phyloP scores from a whole-genome alignment of 768 basidiomycete species.

The Epithele typhae region DNA sequence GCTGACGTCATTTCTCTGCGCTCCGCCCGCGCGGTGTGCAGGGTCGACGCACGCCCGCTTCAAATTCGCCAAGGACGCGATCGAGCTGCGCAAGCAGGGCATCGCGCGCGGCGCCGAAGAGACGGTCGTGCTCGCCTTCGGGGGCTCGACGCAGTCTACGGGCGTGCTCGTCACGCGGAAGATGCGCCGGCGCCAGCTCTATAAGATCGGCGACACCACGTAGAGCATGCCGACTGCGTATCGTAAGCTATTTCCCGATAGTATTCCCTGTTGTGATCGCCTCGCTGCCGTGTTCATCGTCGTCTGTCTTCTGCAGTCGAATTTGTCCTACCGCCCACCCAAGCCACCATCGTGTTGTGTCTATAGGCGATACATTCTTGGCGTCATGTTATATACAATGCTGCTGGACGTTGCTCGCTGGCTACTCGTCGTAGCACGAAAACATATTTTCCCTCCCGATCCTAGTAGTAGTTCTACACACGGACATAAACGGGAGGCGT shows the following conservation, averaged over 20 bases:
- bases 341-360: slow-evolving; percentile 11
- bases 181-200: slow-evolving; percentile 50
- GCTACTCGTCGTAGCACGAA: too few species aligned
- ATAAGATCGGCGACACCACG: slow-evolving; percentile 35
- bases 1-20: background rate
- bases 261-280: too few species aligned
- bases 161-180: slow-evolving; percentile 88
- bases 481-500: too few species aligned
- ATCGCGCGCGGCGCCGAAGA: slow-evolving; percentile 72
- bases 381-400: too few species aligned
- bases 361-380: too few species aligned
- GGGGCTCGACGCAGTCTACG: slow-evolving; percentile 64
- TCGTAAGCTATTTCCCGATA: too few species aligned
- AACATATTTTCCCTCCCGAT: too few species aligned
- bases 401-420: too few species aligned
- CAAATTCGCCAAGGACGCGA: slow-evolving; percentile 88
- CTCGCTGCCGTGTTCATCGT: slow-evolving; percentile 1
- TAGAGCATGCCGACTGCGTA: too few species aligned
- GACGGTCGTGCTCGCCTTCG: slow-evolving; percentile 90
- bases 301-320: slow-evolving; percentile 8
- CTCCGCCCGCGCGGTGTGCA: slow-evolving; percentile 21
- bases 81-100: slow-evolving; percentile 78
- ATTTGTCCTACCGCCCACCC: slow-evolving; percentile 3
- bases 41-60: slow-evolving; percentile 85
- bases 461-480: too few species aligned